Base-by-base conservation (phyloP, 768 basidiomycete genomes). In the Leccinellum albellum region DNA sequence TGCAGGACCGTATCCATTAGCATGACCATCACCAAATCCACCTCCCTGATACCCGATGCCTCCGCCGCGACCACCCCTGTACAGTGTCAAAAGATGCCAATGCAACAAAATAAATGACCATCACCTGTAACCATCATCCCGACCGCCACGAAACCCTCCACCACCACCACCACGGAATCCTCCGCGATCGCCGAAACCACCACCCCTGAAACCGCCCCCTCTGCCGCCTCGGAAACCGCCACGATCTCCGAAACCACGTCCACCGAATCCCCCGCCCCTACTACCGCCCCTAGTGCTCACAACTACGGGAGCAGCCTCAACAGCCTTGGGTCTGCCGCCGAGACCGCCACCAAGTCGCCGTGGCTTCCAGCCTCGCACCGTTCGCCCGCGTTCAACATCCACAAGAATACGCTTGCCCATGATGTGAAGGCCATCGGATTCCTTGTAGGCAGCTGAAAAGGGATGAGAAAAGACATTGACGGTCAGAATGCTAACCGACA, bases 311-410 rank as follows among this genome's bases (percentile, higher is more conserved):
- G 69, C 60, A 13, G 72, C 63, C 55, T 82, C 83, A 1, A 83
- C 42, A 4, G 85, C 86, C 71, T 98, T 98, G 20, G 95, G 94
- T 57, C 96, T 82, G 26, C 97, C 97, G n/a, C 97, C 97, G n/a
- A 98, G 81, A 6, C 97, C 97, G n/a, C 97, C 97, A 20, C 96
- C 97, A 0, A 98, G 78, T 52, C 95, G 86, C 50, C 94, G 88
- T 1, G 97, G 97, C 70, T 97, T 98, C 97, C 97, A 99, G 3
- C 95, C 97, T 57, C 96, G 86, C 26, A 99, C 97, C 12, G 97
- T 99, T 50, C 97, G 85, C 20, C 97, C 97, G 33, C 97, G 88
- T 74, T 99, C 97, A 60, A 99, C 97, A 69, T 99, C 97, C 51
- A 99, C 96, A 33, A 98, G 80, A 62, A 98, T 95, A 65, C 90